Base-by-base conservation (phyloP, 2,329 filamentous ascomycete genomes). In the Pestalotiopsis sp. region DNA sequence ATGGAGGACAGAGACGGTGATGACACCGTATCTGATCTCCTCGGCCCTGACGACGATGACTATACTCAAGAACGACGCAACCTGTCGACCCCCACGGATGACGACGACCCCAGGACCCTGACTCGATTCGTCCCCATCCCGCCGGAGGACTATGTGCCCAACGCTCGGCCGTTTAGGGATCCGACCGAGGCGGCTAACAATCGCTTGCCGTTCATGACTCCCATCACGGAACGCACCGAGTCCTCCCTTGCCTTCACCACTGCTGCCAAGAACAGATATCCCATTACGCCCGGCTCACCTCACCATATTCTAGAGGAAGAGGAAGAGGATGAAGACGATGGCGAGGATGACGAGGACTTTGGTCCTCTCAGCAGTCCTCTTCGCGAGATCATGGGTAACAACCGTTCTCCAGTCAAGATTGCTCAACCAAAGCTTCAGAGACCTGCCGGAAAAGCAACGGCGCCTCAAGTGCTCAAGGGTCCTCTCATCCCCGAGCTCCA, bases 151-250 rank as follows among this genome's bases (percentile, higher is more conserved):
- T 97, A 94, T 77, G 89, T 94, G 72, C 89, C 93, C 58, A 91
- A 93, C 20, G 91, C 87, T 67, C 87, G 91, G 61, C 92, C 93
- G 68, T 97, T 92, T 84, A 90, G 94, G 76, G 92, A 97, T 79
- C 89, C 93, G 75, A 87, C 83, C 44, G 87, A 94, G 77, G 86
- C 91, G 78, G 94, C 94, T 68, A 97, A 98, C 75, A 97, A 94
- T 79, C 91, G 94, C 66, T 84, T 98, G 10, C 96, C 95, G 3
- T 99, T 98, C 78, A 98, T 99, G 96, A 99, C 96, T 0, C 96
- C 96, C 1, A 99, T 99, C 72, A 95, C 96, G 1, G 96, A 99
- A 79, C 91, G 94, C 74, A 99, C 96, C 0, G 96, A 99, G 79
- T 92, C 91, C 11, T 98, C 94, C 0, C 81, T 98, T 4, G 91